Percentiles rank a stretch among this genome's conserved stretches.
These are phyloP conservation scores for Chlorella sp. DNA, from an alignment of 139 green algal species.

Conservation along the genomic window DNA sequence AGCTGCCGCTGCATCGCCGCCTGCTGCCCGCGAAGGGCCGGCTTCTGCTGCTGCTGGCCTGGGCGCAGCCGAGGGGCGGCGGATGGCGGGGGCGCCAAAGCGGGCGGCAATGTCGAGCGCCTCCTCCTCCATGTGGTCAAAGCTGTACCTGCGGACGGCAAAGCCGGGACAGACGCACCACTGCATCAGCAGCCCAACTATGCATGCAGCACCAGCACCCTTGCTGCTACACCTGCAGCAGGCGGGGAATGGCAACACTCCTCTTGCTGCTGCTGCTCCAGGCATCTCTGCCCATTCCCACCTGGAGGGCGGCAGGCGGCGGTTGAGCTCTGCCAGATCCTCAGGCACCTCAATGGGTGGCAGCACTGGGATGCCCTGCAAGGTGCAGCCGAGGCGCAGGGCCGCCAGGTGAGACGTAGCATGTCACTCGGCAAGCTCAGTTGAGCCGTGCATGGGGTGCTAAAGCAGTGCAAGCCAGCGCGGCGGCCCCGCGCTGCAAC, in stretches of 20 bases:
- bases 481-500: no score
- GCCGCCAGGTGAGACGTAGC: background rate
- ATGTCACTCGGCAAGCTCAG: background rate
- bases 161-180: no score
- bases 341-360: conserved; percentile 2
- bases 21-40: background rate
- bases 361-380: conserved; percentile 4
- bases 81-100: conserved; percentile 2
- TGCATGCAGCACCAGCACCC: no score
- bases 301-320: background rate
- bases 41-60: background rate
- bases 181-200: no score
- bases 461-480: no score
- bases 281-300: no score
- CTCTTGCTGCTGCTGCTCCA: no score
- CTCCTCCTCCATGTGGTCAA: background rate
- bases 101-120: background rate
- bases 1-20: background rate
- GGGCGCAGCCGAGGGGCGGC: background rate
- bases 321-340: background rate
- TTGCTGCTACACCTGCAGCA: no score
- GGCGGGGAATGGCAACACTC: no score
- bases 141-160: no score
- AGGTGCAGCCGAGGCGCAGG: background rate
- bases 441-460: background rate